These are phyloP conservation scores for Trypanosoma brucei DNA, from an alignment of 208 protist genomes.

Conservation along the genomic window DNA sequence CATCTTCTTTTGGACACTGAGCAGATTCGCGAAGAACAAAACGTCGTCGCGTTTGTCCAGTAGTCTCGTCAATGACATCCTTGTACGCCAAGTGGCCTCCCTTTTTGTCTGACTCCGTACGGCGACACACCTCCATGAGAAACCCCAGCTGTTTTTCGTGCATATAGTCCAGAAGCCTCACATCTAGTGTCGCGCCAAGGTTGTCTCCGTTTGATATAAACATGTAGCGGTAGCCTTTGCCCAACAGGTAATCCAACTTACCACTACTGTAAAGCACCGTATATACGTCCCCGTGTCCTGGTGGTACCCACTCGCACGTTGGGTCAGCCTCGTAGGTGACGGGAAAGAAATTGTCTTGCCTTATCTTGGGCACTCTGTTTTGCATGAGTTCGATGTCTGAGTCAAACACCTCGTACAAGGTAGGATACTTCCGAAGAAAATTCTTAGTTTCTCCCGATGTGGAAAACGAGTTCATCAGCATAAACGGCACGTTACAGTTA, in stretches of 20 bases:
- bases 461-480: slow-evolving; percentile 99
- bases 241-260: slow-evolving; percentile 74
- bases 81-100: slow-evolving; percentile 85
- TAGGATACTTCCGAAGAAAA: slow-evolving; percentile 54
- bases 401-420: slow-evolving; percentile 47
- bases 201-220: slow-evolving; percentile 99
- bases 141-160: slow-evolving; percentile 74
- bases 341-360: slow-evolving; percentile 53
- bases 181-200: slow-evolving; percentile 92
- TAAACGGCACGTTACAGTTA: slow-evolving; percentile 90
- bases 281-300: slow-evolving; percentile 99
- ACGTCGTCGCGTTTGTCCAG: slow-evolving; percentile 5
- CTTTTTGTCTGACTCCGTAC: slow-evolving; percentile 91
- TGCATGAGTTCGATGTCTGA: slow-evolving; percentile 73
- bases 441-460: slow-evolving; percentile 91
- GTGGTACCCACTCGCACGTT: slow-evolving; percentile 93
- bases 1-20: slow-evolving; percentile 86
- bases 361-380: slow-evolving; percentile 85
- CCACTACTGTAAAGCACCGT: slow-evolving; percentile 90
- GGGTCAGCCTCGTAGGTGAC: slow-evolving; percentile 42
- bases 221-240: slow-evolving; percentile 93
- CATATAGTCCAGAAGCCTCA: slow-evolving; percentile 88
- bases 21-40: slow-evolving; percentile 89
- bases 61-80: background rate
- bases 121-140: slow-evolving; percentile 87